A percentile compares a stretch with the other conserved stretches of the same genome.
These are phyloP conservation scores for Omphalotus guepiniiformis DNA, from an alignment of 768 basidiomycete genomes.

Conservation along the genomic window DNA sequence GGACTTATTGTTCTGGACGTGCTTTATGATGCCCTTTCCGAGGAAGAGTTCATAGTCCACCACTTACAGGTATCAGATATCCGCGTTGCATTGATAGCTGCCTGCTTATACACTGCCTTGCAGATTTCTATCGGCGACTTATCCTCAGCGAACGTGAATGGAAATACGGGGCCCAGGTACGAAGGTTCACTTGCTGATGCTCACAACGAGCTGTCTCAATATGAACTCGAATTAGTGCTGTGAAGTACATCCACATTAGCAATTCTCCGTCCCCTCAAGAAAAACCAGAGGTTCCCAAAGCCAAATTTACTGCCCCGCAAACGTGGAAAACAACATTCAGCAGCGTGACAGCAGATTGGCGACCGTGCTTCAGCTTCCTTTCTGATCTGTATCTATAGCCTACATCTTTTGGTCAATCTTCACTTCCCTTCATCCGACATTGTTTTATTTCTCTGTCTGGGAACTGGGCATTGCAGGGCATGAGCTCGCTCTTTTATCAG, in stretches of 20 bases:
- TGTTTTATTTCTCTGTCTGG: conserved; percentile 95
- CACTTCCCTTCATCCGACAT: conserved; percentile 70
- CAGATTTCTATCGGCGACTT: conserved; percentile 1
- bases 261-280: background rate
- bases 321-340: background rate
- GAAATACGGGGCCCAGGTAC: conserved; percentile 1
- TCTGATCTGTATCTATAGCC: conserved; percentile 61
- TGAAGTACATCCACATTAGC: conserved; percentile 42
- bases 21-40: conserved; percentile 64
- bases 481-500: conserved; percentile 69
- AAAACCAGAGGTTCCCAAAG: background rate
- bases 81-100: too few species aligned
- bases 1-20: conserved; percentile 70
- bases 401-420: conserved; percentile 82
- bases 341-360: background rate
- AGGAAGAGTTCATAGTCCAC: conserved; percentile 43
- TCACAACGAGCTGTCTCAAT: background rate
- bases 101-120: too few species aligned
- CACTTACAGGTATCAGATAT: conserved; percentile 4
- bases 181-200: too few species aligned
- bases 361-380: conserved; percentile 26
- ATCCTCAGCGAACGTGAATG: background rate
- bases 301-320: background rate
- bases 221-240: conserved; percentile 13
- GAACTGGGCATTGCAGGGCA: conserved; percentile 80